These are phyloP conservation scores for Epicoccum nigrum DNA, from an alignment of 2,329 filamentous ascomycete species.

Conservation along the genomic window DNA sequence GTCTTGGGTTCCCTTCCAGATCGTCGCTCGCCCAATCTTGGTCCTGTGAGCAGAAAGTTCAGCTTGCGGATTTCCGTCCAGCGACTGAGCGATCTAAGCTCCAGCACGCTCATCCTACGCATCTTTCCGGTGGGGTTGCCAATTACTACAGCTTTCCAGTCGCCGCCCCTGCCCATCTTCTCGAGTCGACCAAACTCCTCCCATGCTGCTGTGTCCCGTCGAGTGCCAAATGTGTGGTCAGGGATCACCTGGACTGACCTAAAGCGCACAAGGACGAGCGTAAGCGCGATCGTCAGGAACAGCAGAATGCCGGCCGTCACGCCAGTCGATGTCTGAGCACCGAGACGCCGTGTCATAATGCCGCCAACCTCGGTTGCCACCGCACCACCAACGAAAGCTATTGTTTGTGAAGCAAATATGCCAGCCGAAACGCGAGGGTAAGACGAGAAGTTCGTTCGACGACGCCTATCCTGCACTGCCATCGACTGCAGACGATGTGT, in stretches of 20 bases:
- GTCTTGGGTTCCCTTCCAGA: constrained; percentile 1
- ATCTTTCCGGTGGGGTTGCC: constrained; percentile 73
- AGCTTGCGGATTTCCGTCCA: constrained; percentile 72
- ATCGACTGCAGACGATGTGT: constrained; percentile 54
- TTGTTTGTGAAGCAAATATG: constrained; percentile 71
- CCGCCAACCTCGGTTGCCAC: constrained; percentile 72
- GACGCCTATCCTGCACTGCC: constrained; percentile 51
- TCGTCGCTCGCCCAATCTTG: constrained; percentile 23
- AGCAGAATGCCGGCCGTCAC: constrained; percentile 72
- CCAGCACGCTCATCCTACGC: constrained; percentile 73
- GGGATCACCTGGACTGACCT: constrained; percentile 72
- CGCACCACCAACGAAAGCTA: constrained; percentile 73
- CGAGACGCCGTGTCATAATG: constrained; percentile 67
- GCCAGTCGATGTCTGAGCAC: constrained; percentile 71
- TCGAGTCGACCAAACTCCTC: constrained; percentile 48
- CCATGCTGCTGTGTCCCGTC: constrained; percentile 41
- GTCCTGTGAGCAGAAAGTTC: constrained; percentile 48
- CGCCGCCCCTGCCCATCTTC: constrained; percentile 50
- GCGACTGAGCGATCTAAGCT: constrained; percentile 69
- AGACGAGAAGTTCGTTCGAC: constrained; percentile 74
- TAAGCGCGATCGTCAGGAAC: constrained; percentile 67
- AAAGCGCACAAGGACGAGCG: constrained; percentile 68
- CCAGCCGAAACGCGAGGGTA: constrained; percentile 76
- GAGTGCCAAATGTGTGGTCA: constrained; percentile 56
- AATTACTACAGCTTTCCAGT: constrained; percentile 73